These are phyloP conservation scores for Theileria annulata DNA, from an alignment of 169 alveolate species.

Conservation along the genomic window DNA sequence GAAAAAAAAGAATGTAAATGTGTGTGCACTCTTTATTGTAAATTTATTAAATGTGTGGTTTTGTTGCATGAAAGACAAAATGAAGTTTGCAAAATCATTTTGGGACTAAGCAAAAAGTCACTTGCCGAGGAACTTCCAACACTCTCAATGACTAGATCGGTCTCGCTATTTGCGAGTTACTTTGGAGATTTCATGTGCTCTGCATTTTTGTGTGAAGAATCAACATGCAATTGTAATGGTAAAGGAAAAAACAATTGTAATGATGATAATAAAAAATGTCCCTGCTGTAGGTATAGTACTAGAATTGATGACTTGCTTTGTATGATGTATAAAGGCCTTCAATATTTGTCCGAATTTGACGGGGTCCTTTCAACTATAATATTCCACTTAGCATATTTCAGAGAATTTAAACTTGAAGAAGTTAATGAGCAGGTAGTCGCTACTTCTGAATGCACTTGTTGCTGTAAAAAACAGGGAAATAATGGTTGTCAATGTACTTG, in stretches of 20 bases:
- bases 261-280: not conserved
- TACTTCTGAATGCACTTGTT: not conserved
- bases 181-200: conserved; percentile 9
- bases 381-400: not conserved
- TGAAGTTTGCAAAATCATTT: not conserved
- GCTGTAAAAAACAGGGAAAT: not conserved
- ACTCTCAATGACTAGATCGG: conserved; percentile 19
- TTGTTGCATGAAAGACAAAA: conserved; percentile 1
- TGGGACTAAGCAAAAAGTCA: not conserved
- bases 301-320: conserved; percentile 1
- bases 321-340: conserved; percentile 10
- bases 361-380: conserved; percentile 20
- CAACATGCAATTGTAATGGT: conserved; percentile 6
- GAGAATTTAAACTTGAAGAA: not conserved
- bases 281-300: conserved; percentile 21
- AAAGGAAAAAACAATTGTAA: not conserved
- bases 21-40: not conserved
- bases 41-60: not conserved
- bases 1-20: conserved; percentile 12
- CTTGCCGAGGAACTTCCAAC: conserved; percentile 10
- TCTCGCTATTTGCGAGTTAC: not conserved
- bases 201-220: not conserved
- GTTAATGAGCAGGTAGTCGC: not conserved
- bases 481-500: not conserved
- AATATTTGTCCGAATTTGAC: conserved; percentile 11